Conservation (phyloP, 345 rosid species). For the Eucalyptus pauciflora region DNA sequence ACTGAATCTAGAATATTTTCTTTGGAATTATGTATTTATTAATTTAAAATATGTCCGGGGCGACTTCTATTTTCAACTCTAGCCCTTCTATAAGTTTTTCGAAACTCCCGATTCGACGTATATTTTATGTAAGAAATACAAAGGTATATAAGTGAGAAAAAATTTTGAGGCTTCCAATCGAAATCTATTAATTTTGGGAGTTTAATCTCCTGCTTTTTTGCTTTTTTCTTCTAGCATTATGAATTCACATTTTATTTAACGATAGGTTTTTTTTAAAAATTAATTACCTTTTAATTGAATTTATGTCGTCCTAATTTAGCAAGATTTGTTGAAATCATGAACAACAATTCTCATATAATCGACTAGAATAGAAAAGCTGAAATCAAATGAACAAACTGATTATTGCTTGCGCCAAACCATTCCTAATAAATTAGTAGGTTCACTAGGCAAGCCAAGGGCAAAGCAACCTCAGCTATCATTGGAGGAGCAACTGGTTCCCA, state of each 20-base stretch:
- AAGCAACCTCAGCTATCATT: neutral
- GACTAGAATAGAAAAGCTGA: neutral
- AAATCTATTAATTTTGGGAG: neutral
- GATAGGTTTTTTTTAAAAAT: neutral
- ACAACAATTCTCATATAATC: neutral
- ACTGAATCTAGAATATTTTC: no score
- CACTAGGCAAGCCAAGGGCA: neutral
- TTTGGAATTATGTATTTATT: no score
- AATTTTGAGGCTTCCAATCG: no score
- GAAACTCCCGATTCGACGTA: no score
- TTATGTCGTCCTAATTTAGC: neutral
- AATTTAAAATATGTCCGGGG: no score
- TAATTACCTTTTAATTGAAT: neutral
- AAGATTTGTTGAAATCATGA: neutral
- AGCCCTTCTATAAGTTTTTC: no score
- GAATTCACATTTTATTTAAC: neutral
- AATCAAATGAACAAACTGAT: neutral
- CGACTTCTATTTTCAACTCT: no score
- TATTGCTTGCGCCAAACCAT: no score
- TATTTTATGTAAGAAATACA: no score
- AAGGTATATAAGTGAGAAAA: no score
- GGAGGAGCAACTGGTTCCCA: slow-evolving; percentile 1
- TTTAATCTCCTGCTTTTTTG: neutral
- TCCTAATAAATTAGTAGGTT: neutral
- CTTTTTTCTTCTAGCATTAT: neutral